These are phyloP conservation scores for Calycina marina DNA, from an alignment of 2,329 filamentous ascomycete species.

Conservation along the genomic window DNA sequence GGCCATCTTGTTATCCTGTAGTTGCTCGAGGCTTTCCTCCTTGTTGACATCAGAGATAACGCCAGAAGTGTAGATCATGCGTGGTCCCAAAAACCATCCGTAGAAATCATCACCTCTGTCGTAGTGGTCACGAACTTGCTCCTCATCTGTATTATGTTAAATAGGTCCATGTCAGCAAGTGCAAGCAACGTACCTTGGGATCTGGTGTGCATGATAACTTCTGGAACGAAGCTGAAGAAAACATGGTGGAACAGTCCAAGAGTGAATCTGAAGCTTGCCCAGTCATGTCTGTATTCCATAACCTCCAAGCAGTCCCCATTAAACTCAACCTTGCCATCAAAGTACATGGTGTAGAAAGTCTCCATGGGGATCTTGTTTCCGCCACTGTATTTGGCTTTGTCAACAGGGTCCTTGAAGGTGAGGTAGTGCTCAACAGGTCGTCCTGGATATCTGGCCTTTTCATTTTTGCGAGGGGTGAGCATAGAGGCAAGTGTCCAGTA, in stretches of 20 bases:
- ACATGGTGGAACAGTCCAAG: slow-evolving; percentile 75
- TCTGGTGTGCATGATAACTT: slow-evolving; percentile 83
- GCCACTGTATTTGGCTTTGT: slow-evolving; percentile 55
- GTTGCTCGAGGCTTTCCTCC: slow-evolving; percentile 84
- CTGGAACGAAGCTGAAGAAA: slow-evolving; percentile 73
- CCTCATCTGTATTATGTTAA: slow-evolving; percentile 55
- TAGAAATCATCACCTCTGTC: slow-evolving; percentile 98
- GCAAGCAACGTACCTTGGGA: slow-evolving; percentile 50
- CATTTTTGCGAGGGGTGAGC: slow-evolving; percentile 78
- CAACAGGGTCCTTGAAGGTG: slow-evolving; percentile 53
- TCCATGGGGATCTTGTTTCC: slow-evolving; percentile 75
- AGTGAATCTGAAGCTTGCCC: slow-evolving; percentile 91
- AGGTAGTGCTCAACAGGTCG: slow-evolving; percentile 85
- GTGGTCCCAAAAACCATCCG: slow-evolving; percentile 92
- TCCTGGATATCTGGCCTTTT: slow-evolving; percentile 78
- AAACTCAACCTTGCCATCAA: slow-evolving; percentile 86
- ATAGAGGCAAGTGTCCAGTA: slow-evolving; percentile 75
- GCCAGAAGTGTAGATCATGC: slow-evolving; percentile 97
- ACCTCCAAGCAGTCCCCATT: slow-evolving; percentile 84
- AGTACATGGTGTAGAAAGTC: slow-evolving; percentile 97
- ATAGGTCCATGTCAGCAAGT: slow-evolving; percentile 1
- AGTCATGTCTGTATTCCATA: slow-evolving; percentile 91
- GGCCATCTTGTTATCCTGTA: slow-evolving; percentile 95
- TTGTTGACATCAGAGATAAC: slow-evolving; percentile 76
- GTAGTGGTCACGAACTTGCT: slow-evolving; percentile 95